Percentiles rank a stretch among this genome's conserved stretches.
Evolutionary conservation across 371 early-diverging fungal genomes (phyloP).

Genomic region (Haplosporangium sp.): DNA sequence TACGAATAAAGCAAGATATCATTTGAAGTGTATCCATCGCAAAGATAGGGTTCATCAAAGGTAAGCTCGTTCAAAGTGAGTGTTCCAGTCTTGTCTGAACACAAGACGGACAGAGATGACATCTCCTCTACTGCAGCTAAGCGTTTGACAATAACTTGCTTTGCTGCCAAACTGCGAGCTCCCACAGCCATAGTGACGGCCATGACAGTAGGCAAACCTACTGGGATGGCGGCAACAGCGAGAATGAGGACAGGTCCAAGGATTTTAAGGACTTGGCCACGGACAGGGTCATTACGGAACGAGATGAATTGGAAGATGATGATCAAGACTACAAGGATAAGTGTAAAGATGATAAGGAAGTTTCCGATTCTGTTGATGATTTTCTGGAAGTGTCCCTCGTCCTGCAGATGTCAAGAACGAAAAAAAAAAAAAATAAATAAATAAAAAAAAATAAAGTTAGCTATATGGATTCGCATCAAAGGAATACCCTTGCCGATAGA

Average conservation of each 20-base stretch:
- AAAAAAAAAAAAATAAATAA: background rate
- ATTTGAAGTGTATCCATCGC: conserved; percentile 75
- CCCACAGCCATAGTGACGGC: conserved; percentile 97
- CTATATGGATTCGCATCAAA: background rate
- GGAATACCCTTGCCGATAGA: too few relatives aligned
- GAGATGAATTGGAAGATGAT: conserved; percentile 71
- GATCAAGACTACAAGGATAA: conserved; percentile 80
- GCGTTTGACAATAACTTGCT: conserved; percentile 95
- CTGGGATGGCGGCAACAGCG: conserved; percentile 94
- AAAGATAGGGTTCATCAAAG: conserved; percentile 84
- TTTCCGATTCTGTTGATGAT: conserved; percentile 56
- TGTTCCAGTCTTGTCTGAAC: conserved; percentile 98
- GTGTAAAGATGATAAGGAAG: conserved; percentile 56
- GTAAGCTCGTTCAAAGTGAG: conserved; percentile 92
- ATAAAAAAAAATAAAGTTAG: conserved; percentile 1
- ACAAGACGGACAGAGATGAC: conserved; percentile 93
- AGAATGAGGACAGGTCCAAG: conserved; percentile 69
- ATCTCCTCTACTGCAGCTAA: conserved; percentile 95
- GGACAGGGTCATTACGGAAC: conserved; percentile 32
- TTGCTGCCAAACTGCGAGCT: conserved; percentile 88
- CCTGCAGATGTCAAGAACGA: conserved; percentile 34
- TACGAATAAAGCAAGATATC: conserved; percentile 84
- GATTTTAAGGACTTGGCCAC: conserved; percentile 51
- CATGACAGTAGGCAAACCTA: conserved; percentile 95
- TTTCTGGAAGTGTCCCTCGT: conserved; percentile 89